A percentile compares a stretch with the other conserved stretches of the same genome.
phyloP scores from a whole-genome alignment of 2,329 filamentous ascomycete genomes.

The Pyricularia grisea region DNA sequence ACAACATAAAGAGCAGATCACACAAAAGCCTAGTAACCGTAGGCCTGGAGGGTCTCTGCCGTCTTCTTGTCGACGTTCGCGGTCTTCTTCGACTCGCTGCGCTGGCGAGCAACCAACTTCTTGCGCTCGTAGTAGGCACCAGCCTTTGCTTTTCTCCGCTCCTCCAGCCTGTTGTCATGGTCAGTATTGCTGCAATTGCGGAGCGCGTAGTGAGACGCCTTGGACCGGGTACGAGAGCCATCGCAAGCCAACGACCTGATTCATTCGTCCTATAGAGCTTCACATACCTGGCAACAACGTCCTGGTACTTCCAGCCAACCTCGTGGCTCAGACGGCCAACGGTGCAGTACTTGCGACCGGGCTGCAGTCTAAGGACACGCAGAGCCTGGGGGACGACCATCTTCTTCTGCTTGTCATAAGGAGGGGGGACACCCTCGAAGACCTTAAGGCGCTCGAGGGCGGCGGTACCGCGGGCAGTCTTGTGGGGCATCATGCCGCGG shows the following conservation, averaged over 20 bases:
- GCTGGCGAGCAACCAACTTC: conserved; percentile 88
- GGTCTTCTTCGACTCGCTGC: conserved; percentile 87
- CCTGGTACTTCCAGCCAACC: conserved; percentile 99
- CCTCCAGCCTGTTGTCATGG: conserved; percentile 69
- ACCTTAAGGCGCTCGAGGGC: conserved; percentile 98
- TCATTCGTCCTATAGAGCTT: background rate
- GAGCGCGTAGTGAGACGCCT: background rate
- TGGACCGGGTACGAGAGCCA: background rate
- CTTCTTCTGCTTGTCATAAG: conserved; percentile 99
- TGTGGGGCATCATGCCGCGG: conserved; percentile 99
- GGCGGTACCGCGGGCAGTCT: conserved; percentile 94
- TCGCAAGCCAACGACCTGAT: background rate
- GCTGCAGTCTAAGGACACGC: conserved; percentile 92
- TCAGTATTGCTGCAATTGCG: conserved; percentile 4
- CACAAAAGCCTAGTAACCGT: conserved; percentile 66
- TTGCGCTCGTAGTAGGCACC: conserved; percentile 99
- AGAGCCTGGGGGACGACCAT: conserved; percentile 98
- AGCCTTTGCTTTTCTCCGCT: conserved; percentile 99
- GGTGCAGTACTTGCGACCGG: conserved; percentile 99
- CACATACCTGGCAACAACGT: conserved; percentile 92
- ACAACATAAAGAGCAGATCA: conserved; percentile 28
- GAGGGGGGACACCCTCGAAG: conserved; percentile 97
- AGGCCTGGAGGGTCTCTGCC: conserved; percentile 77
- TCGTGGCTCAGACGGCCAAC: conserved; percentile 96
- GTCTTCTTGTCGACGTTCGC: conserved; percentile 81